Evolutionary conservation across 1,284 basidiomycete genomes (phyloP).

Genomic region (Exobasidium cylindrosporum): DNA sequence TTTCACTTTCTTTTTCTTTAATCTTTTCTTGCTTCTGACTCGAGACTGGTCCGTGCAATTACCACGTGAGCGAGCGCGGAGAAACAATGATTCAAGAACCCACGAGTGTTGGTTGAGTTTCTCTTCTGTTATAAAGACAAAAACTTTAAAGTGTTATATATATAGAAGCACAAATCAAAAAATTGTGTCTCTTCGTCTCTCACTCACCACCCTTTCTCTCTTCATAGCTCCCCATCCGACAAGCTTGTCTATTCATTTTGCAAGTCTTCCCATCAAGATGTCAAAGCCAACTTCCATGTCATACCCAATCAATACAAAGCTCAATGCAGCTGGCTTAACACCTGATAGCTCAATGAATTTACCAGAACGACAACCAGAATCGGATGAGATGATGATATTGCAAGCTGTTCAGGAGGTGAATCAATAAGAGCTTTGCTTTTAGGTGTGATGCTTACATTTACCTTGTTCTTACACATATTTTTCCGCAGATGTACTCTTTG

Average conservation of each 20-base stretch:
- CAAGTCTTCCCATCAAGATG: too few species aligned
- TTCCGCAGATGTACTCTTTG: conserved; percentile 37
- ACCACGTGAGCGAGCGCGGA: background rate
- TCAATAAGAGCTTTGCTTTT: background rate
- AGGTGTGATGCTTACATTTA: too few species aligned
- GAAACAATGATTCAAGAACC: background rate
- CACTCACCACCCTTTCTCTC: background rate
- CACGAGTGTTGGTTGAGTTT: conserved; percentile 6
- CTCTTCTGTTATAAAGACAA: conserved; percentile 6
- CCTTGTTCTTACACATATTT: background rate
- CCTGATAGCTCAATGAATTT: conserved; percentile 52
- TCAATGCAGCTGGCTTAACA: conserved; percentile 52
- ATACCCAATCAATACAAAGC: conserved; percentile 41
- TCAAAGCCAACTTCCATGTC: too few species aligned
- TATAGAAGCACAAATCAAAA: background rate
- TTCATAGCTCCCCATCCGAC: background rate
- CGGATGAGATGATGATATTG: conserved; percentile 41
- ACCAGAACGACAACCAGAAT: conserved; percentile 38
- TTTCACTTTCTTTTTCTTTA: too few species aligned
- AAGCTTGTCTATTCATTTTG: background rate
- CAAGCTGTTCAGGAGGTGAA: conserved; percentile 25
- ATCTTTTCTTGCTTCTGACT: background rate
- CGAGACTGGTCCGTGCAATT: background rate
- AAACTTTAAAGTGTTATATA: background rate
- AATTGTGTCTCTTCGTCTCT: background rate